phyloP scores from a whole-genome alignment of 2,329 filamentous ascomycete genomes.

The Neonectria faginata region DNA sequence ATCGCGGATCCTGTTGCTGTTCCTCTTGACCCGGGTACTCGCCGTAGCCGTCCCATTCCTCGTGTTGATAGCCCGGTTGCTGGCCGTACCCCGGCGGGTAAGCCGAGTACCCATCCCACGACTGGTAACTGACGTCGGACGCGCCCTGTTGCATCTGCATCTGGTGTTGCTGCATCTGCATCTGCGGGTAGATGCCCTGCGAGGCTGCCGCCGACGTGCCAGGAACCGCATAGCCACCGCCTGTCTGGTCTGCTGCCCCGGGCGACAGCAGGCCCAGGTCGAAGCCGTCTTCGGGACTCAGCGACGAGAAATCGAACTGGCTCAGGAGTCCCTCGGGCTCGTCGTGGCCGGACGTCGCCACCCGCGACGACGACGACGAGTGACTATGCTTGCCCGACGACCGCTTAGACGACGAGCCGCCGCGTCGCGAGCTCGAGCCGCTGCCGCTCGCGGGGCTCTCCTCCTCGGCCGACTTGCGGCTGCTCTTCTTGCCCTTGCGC shows the following conservation, averaged over 20 bases:
- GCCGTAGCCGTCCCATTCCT: constrained; percentile 38
- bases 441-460: constrained; percentile 31
- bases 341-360: constrained; percentile 29
- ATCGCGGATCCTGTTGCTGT: constrained; percentile 33
- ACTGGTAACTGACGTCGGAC: constrained; percentile 29
- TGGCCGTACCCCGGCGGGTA: constrained; percentile 38
- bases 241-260: constrained; percentile 28
- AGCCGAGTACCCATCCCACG: constrained; percentile 39
- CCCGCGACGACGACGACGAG: constrained; percentile 35
- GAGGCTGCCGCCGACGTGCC: constrained; percentile 34
- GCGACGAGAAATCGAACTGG: constrained; percentile 46
- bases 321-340: constrained; percentile 42
- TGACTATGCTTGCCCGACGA: constrained; percentile 34
- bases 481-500: constrained; percentile 46
- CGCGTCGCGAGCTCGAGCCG: constrained; percentile 36
- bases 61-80: constrained; percentile 33
- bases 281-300: constrained; percentile 49
- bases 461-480: constrained; percentile 39
- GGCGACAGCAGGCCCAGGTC: constrained; percentile 43
- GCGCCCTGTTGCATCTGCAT: constrained; percentile 17
- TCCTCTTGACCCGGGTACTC: constrained; percentile 39
- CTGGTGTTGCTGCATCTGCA: constrained; percentile 19
- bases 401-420: constrained; percentile 39
- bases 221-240: constrained; percentile 41
- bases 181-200: constrained; percentile 25